Evolutionary conservation across 768 basidiomycete species (phyloP), one percentile per base, ranked within the genome.

Genomic region (Hericium rajendrae): DNA sequence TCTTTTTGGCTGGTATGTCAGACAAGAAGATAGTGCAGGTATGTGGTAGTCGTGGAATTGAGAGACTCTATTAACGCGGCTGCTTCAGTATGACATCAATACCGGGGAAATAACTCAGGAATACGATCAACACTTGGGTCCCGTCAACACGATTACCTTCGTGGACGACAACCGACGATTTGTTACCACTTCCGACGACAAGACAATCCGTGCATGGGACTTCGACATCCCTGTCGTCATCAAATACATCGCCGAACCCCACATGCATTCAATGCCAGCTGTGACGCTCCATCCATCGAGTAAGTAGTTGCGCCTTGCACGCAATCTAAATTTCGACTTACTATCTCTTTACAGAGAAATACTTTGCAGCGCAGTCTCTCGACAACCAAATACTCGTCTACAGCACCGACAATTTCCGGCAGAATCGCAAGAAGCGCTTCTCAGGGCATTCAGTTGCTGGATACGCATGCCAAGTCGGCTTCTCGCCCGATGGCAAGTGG

Each of bases 1-100:
- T 94, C 53, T 98, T 97, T 76, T 76, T 98, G 49, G 95, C 95
- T 51, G 97, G 97, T 59, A 99, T 98, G 97, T 90, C 88, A 41
- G 94, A 98, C 74, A 98, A 98, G 76, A 98, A 97, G 73, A 97
- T 99, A 62, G 91, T 98, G 40, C 95, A 97, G 80, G 94, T 93
- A 66, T 58, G 78, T 38, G 32, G 6, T 10, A 22, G 22, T 46
- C 26, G 43, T 46, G 13, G 11, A 22, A 57, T 37, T 58, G 18
- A 24, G 41, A 38, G 9, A 62, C 51, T 56, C 53, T 16, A 12
- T 15, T 40, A 12, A 52, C 32, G 55, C 46, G 9, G 39, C 26
- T 38, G 32, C 38, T 2, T 28, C 60, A 97, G 94, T 98, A 97
- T 68, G 97, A 99, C 69, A 93, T 94, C 68, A 86, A 89, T 67